Base-by-base conservation (phyloP, 2,329 filamentous ascomycete species). In the Sporothrix mexicana region DNA sequence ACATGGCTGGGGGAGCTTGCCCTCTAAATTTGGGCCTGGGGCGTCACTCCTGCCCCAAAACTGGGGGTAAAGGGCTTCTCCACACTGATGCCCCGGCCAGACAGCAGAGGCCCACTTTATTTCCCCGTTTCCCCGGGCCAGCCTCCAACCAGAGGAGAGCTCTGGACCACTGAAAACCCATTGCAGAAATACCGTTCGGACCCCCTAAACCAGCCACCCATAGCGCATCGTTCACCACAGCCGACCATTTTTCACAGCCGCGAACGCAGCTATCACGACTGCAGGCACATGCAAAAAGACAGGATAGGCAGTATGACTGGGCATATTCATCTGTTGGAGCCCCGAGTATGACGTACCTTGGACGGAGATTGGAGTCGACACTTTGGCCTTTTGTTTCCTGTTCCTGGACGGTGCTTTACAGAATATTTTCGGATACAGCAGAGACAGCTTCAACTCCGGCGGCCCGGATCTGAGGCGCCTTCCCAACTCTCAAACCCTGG, bases 111-210 rank as follows among this genome's bases (percentile, higher is more conserved):
- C n/a, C 73, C 74, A 62, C 71, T 72, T 70, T 70, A 69, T 70
- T 62, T 55, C 43, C 73, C 75, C 74, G 62, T 75, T 76, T 70
- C 74, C 75, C 75, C 75, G 74, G 74, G 67, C 61, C 59, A 47
- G 51, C 69, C 61, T 62, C 59, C 57, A 62, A 62, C 57, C 57
- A 62, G 57, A 61, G 12, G 5, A 36, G 30, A 36, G 30, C 51
- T 23, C 20, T 17, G 6, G 12, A 7, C 47, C 47, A 51, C 47
- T 51, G 15, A 17, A 55, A 36, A 20, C 20, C 20, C n/a, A 55
- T 23, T 55, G 9, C 0, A 55, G 23, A 55, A 25, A 23, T 23
- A 12, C 51, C 23, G 15, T 53, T 4, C 10, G 9, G 13, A 15
- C 45, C 15, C 47, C 47, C 47, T 1, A 55, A 23, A 10, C 41